phyloP scores from a whole-genome alignment of 1,284 basidiomycete genomes.

The Apiotrichum akiyoshidainum region DNA sequence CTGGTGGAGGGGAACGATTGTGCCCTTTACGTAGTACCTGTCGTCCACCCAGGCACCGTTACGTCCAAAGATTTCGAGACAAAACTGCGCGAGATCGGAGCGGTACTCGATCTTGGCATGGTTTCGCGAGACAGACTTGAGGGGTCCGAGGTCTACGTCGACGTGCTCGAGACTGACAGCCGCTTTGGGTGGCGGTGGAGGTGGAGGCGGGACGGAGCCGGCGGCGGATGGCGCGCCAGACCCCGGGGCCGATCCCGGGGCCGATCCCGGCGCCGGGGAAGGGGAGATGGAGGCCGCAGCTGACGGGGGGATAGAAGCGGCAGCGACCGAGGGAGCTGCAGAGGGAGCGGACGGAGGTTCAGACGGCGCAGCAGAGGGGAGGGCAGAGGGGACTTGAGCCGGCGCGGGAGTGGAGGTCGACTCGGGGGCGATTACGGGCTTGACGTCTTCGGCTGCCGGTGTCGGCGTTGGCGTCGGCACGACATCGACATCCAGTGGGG shows the following conservation, averaged over 20 bases:
- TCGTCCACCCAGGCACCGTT: conserved; percentile 99
- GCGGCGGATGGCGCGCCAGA: not conserved
- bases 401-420: not conserved
- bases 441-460: not conserved
- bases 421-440: not conserved
- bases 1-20: conserved; percentile 74
- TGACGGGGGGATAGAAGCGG: not conserved
- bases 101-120: conserved; percentile 87
- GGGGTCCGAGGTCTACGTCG: conserved; percentile 92
- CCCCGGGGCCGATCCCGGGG: not conserved
- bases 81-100: conserved; percentile 66
- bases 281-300: not conserved
- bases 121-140: conserved; percentile 93
- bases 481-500: not conserved
- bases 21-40: conserved; percentile 84
- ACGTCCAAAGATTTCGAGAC: conserved; percentile 83
- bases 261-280: not conserved
- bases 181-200: conserved; percentile 34
- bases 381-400: not conserved
- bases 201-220: conserved; percentile 10
- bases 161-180: conserved; percentile 56
- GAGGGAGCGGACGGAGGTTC: not conserved
- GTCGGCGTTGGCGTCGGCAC: not conserved
- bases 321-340: not conserved
- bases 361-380: not conserved